A percentile compares a stretch with the other conserved stretches of the same genome.
Evolutionary conservation across 1,284 basidiomycete species (phyloP).

Genomic region (Fomitopsis palustris): DNA sequence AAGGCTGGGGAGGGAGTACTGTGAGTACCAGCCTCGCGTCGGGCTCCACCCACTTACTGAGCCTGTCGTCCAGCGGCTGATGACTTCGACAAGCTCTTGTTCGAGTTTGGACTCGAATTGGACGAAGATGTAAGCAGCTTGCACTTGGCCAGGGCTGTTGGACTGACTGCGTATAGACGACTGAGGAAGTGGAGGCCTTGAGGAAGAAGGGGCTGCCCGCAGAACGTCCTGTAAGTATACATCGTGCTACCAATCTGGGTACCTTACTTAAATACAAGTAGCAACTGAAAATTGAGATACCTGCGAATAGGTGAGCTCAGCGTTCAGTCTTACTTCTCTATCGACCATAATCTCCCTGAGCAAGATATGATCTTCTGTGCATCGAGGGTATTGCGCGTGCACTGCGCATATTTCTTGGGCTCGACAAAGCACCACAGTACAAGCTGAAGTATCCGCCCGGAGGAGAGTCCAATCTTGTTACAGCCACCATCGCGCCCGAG

Average conservation of each 20-base stretch:
- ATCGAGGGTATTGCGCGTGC: conserved; percentile 94
- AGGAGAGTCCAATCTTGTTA: conserved; percentile 64
- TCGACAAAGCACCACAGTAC: conserved; percentile 70
- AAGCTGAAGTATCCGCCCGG: conserved; percentile 65
- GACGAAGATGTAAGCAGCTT: conserved; percentile 87
- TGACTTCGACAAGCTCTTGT: conserved; percentile 94
- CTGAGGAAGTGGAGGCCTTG: conserved; percentile 80
- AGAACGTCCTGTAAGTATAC: conserved; percentile 67
- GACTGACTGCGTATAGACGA: conserved; percentile 58
- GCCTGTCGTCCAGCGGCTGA: conserved; percentile 62
- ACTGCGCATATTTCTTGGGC: conserved; percentile 82
- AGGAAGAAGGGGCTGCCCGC: conserved; percentile 80
- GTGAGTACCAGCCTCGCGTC: conserved; percentile 40
- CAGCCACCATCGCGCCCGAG: conserved; percentile 65
- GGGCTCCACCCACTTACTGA: background rate
- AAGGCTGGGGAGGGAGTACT: conserved; percentile 81
- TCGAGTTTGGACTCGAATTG: conserved; percentile 96
- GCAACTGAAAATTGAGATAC: conserved; percentile 98
- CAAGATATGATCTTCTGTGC: conserved; percentile 95
- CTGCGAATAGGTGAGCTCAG: conserved; percentile 77
- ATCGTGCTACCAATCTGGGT: background rate
- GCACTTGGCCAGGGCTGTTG: background rate
- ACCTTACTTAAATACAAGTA: conserved; percentile 29
- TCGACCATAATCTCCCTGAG: conserved; percentile 5
- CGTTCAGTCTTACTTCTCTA: background rate